Conservation (phyloP, 1,139 yeast genomes). For the Scheffersomyces illinoinensis region DNA sequence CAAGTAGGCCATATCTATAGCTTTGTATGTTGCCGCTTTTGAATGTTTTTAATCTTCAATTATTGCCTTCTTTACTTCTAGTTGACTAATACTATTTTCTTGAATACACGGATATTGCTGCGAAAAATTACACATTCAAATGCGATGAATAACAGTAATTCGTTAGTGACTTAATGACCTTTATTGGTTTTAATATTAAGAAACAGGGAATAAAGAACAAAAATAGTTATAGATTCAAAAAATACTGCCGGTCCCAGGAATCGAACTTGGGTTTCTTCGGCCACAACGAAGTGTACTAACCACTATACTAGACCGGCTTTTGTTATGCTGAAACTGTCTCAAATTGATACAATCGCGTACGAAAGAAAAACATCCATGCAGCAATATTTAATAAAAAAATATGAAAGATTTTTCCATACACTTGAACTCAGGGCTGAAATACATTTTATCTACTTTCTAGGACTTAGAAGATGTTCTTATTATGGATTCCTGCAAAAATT, state of each 20-base stretch:
- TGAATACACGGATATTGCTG: background rate
- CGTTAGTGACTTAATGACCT: too few species aligned
- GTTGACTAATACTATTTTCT: background rate
- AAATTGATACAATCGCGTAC: background rate
- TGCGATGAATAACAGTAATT: too few species aligned
- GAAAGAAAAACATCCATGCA: background rate
- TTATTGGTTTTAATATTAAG: too few species aligned
- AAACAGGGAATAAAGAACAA: too few species aligned
- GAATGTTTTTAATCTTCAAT: background rate
- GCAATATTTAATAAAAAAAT: background rate
- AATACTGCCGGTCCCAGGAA: conserved; percentile 44
- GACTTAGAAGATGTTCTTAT: too few species aligned
- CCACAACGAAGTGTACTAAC: conserved; percentile 49
- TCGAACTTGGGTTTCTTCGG: conserved; percentile 49
- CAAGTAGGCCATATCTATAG: background rate
- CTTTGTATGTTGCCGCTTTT: background rate
- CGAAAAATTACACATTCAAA: background rate
- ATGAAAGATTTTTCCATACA: too few species aligned
- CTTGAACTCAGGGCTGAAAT: too few species aligned
- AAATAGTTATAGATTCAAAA: too few species aligned
- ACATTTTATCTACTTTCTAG: too few species aligned
- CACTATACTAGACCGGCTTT: conserved; percentile 45
- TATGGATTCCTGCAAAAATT: too few species aligned
- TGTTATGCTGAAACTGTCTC: background rate
- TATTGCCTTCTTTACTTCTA: background rate